Base-by-base conservation (phyloP, 352 stramenopile genomes). In the Globisporangium mamillatum region DNA sequence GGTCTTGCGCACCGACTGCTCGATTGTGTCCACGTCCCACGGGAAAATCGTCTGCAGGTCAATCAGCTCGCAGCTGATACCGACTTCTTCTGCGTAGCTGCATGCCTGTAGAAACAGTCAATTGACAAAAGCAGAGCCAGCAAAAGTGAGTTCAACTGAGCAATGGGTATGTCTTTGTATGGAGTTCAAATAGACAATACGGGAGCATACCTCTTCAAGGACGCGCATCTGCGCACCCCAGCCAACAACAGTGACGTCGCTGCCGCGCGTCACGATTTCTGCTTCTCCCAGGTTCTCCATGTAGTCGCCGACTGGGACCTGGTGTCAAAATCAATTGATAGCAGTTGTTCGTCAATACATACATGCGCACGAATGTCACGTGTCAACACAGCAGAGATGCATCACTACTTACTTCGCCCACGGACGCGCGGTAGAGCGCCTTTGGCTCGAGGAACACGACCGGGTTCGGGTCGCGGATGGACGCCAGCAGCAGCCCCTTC, bases 391-490 rank as follows among this genome's bases (percentile, higher is more conserved):
- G 27, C 27, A 32, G 27, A 32, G 27, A 32, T 32, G 27, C 27
- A 32, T 32, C 27, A 32, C 27, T 32, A 32, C 27, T 32, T 32
- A 32, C 27, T 32, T 99, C 94, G 71, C 92, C 97, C 1, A 99
- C 97, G 10, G 95, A 91, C 34, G 96, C 92, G 60, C 97, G 88
- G 76, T 99, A 99, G n/a, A 99, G 80, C 57, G 95, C 91, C 80
- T 99, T 99, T 3, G 97, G 97, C 75, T 99, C 97, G 50, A 99
- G 90, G 77, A 99, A 99, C 6, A 99, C 74, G 4, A 99, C 73
- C 0, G 97, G 97, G 75, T 99, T 98, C 12, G 94, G 95, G 72
- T 98, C 96, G 25, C 97, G 84, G 75, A 99, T 98, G 3, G 92
- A 97, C 38, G 93, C 90, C 3, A 99, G 78, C 41, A 99, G 80